phyloP scores from a whole-genome alignment of 1,284 basidiomycete species.

The Schizophyllum commune region DNA sequence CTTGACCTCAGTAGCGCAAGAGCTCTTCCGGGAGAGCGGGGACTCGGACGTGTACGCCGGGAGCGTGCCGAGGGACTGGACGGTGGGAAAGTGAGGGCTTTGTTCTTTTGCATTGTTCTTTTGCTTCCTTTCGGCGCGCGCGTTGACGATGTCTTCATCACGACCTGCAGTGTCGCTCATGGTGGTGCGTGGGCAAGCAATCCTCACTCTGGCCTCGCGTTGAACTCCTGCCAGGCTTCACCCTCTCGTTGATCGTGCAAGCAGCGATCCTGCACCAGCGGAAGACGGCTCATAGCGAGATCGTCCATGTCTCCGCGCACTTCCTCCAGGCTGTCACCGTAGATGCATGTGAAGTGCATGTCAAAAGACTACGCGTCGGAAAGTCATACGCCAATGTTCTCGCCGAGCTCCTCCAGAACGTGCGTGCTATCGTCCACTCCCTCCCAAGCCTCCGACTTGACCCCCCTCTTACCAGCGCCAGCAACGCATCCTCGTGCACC shows the following conservation, averaged over 20 bases:
- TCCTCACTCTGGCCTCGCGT: neutral
- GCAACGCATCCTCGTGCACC: constrained; percentile 41
- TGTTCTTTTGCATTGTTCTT: constrained; percentile 1
- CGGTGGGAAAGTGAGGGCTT: constrained; percentile 30
- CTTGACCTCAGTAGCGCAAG: neutral
- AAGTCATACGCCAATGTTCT: constrained; percentile 44
- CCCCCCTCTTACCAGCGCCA: constrained; percentile 28
- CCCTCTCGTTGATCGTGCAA: constrained; percentile 45
- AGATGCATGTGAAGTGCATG: constrained; percentile 34
- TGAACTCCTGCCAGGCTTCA: constrained; percentile 36
- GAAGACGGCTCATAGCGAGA: constrained; percentile 38
- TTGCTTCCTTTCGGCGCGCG: neutral
- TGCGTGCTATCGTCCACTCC: constrained; percentile 18
- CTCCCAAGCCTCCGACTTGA: neutral
- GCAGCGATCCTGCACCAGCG: constrained; percentile 45
- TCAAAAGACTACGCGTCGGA: constrained; percentile 39
- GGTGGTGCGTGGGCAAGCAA: constrained; percentile 34
- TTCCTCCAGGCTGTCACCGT: constrained; percentile 38
- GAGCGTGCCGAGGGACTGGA: constrained; percentile 36
- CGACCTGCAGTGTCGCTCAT: constrained; percentile 36
- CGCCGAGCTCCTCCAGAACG: constrained; percentile 50
- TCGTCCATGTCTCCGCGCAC: constrained; percentile 52
- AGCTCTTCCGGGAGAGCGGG: constrained; percentile 3
- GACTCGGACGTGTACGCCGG: constrained; percentile 27
- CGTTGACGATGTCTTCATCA: constrained; percentile 1